Base-by-base conservation (phyloP, 1,139 yeast genomes). In the Hanseniaspora gamundiae region DNA sequence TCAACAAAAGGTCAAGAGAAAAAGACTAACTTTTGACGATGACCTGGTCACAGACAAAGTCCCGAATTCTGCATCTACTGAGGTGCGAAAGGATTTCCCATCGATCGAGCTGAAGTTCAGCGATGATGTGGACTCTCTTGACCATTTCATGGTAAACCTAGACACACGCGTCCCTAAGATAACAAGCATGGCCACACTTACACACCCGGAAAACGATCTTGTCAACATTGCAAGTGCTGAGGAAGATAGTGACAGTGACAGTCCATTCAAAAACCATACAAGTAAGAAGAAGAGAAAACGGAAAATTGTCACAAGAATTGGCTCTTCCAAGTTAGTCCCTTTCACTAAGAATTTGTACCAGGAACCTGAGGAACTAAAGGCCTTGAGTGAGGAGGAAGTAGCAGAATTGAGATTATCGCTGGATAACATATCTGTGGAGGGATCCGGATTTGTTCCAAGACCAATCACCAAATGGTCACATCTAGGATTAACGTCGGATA, bases 401-500 rank as follows among this genome's bases (percentile, higher is more conserved):
- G 70, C 67, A 2, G 68, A 68, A 19, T 53, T 80, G n/a, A 60
- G 93, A 41, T 53, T 70, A 11, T 68, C 70, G 28, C 55, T 78
- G 42, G 88, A 79, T 48, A 85, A 82, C 2, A 76, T 84, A 27
- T 71, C 69, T 45, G 76, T 82, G 1, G 65, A 73, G 22, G 94
- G 94, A 0, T 49, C 57, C 1, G 59, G 70, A 42, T 71, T 77
- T 40, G 22, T 36, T n/a, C 81, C 86, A 0, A 68, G 70, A 30
- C 97, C 97, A 0, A 74, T 87, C 1, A 56, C 69, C 35, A 73
- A 76, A 48, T 91, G 96, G 94, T 68, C 83, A 1, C 94, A 86
- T 49, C 66, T 87, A 46, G 95, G 95, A 0, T 65, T 91, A 1
- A 81, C 94, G 0, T 62, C 75, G 0, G 67, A 69, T 2, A 69